Evolutionary conservation across 352 stramenopile genomes (phyloP).

Genomic region (Phytophthora ohioensis): DNA sequence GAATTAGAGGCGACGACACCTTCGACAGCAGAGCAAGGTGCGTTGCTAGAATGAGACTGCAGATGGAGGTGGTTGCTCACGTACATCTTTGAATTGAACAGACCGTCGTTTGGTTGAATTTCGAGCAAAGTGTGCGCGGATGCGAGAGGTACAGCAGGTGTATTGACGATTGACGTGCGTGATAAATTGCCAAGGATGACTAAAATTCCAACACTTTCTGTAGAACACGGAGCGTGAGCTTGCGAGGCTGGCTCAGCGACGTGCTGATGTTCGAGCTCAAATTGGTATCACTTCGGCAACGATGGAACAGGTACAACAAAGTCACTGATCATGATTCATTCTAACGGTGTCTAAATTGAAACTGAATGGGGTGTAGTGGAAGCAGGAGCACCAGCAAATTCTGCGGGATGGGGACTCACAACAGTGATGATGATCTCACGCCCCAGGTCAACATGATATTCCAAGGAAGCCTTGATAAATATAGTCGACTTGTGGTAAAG

Average conservation of each 20-base stretch:
- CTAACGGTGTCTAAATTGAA: conserved; percentile 1
- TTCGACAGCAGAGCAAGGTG: conserved; percentile 21
- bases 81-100: conserved; percentile 11
- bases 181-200: neutral
- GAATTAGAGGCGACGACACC: neutral
- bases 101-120: conserved; percentile 31
- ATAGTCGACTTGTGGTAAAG: conserved; percentile 17
- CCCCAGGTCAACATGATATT: neutral
- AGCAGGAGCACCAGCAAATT: conserved; percentile 48
- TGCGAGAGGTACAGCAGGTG: conserved; percentile 26
- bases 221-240: conserved; percentile 41
- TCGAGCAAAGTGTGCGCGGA: conserved; percentile 34
- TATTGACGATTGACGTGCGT: neutral
- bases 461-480: conserved; percentile 28
- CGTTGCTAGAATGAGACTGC: neutral
- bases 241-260: conserved; percentile 29
- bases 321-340: neutral
- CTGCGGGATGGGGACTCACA: conserved; percentile 15
- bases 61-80: neutral
- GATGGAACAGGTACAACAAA: conserved; percentile 39
- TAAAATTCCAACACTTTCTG: neutral
- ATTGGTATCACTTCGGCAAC: conserved; percentile 36
- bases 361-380: conserved; percentile 30
- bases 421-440: conserved; percentile 5
- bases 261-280: conserved; percentile 29